Evolutionary conservation across 1,284 basidiomycete genomes (phyloP).

Genomic region (Microbotryum lychnidis-dioicae): DNA sequence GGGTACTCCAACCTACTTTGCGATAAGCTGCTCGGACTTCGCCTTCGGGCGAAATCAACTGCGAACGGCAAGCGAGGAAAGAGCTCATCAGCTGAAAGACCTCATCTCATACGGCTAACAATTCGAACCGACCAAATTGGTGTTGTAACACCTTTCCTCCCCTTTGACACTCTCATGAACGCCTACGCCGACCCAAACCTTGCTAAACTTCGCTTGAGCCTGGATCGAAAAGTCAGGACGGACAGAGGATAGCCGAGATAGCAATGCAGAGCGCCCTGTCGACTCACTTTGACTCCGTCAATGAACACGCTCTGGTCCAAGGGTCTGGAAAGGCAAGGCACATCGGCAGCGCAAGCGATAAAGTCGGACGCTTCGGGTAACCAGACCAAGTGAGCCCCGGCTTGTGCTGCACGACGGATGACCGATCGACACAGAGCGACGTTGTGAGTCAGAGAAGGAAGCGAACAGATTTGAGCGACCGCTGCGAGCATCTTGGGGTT

Average conservation of each 20-base stretch:
- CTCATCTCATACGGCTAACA: constrained; percentile 32
- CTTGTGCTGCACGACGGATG: constrained; percentile 41
- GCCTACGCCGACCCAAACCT: constrained; percentile 44
- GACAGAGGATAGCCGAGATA: too few relatives aligned
- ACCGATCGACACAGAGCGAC: constrained; percentile 38
- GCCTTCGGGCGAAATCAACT: constrained; percentile 44
- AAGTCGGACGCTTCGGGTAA: constrained; percentile 49
- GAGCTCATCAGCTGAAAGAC: constrained; percentile 3
- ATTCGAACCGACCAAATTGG: constrained; percentile 9
- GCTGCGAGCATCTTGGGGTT: constrained; percentile 28
- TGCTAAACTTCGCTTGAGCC: constrained; percentile 39
- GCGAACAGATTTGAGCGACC: constrained; percentile 33
- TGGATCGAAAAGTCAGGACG: too few relatives aligned
- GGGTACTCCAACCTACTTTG: constrained; percentile 36
- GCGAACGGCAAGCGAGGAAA: constrained; percentile 1
- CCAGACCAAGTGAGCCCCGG: constrained; percentile 44
- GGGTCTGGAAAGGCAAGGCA: constrained; percentile 34
- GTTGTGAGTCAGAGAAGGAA: constrained; percentile 38
- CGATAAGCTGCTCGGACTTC: constrained; percentile 41
- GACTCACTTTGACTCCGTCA: constrained; percentile 35
- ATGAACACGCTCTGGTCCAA: constrained; percentile 37
- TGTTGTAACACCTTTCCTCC: constrained; percentile 18
- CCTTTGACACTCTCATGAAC: constrained; percentile 44
- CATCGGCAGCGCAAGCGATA: constrained; percentile 38
- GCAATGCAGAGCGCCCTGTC: not conserved